These are phyloP conservation scores for Aspergillus aculeatus DNA, from an alignment of 2,329 filamentous ascomycete genomes.

Conservation along the genomic window DNA sequence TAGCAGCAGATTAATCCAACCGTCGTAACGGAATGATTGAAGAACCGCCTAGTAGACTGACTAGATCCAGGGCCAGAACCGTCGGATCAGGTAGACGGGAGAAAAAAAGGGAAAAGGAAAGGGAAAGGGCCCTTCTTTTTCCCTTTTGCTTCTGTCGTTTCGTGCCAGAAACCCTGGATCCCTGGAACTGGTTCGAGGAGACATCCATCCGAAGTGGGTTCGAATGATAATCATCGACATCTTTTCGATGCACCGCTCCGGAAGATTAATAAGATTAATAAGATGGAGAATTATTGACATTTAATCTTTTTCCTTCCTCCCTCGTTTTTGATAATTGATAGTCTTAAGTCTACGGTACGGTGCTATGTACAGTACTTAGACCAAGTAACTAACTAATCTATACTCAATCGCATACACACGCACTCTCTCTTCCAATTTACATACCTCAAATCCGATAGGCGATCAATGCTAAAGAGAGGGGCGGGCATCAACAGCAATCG, in stretches of 20 bases:
- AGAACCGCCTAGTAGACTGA: slow-evolving; percentile 1
- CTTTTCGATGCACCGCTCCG: neutral
- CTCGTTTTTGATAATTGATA: neutral
- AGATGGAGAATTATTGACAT: neutral
- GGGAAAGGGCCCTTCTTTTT: neutral
- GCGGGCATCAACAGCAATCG: neutral
- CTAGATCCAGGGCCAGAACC: slow-evolving; percentile 9
- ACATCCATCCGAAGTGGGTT: neutral
- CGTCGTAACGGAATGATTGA: slow-evolving; percentile 7
- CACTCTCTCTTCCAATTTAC: neutral
- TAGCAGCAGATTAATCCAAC: neutral
- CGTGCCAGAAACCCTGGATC: slow-evolving; percentile 3
- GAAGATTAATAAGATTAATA: neutral
- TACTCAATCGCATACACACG: neutral
- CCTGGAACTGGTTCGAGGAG: slow-evolving; percentile 4
- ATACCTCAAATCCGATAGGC: neutral
- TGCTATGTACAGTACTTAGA: no score
- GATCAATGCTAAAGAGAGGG: neutral
- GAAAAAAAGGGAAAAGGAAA: neutral
- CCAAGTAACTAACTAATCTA: neutral
- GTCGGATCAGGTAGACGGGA: neutral
- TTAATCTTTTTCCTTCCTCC: neutral
- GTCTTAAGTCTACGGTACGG: neutral
- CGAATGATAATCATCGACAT: neutral
- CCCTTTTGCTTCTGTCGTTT: neutral